Evolutionary conservation across 2,329 filamentous ascomycete species (phyloP), one percentile per base, ranked within the genome.

Genomic region (Fusarium newnesense): DNA sequence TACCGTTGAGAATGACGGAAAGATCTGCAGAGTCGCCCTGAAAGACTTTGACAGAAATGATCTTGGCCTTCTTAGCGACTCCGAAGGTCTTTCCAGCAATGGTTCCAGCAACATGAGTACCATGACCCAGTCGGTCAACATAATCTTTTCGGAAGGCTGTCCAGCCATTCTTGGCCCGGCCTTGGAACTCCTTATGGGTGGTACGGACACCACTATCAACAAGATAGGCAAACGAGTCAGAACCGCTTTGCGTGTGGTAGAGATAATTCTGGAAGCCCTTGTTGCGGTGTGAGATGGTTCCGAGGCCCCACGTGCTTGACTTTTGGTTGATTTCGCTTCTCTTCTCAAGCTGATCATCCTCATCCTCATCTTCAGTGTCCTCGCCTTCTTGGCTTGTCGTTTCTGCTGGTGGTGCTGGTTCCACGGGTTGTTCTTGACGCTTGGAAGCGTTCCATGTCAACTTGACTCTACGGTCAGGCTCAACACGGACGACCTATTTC

Each of bases 141-240:
- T 75, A 69, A 30, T 79, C 75, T 46, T 65, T 75, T 30, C 60
- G 64, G 58, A 74, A 81, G 16, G 74, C 77, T 30, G 75, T 78
- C 67, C 63, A 81, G 32, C 65, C 77, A 19, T 60, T 42, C 36
- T 53, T 81, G n/a, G 87, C 88, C 46, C 88, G 86, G 43, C 85
- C 86, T 75, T 85, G 82, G 72, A 88, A 90, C 78, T 89, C 85
- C 42, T 77, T 73, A 80, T 92, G 90, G 5, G 84, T 83, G 34
- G 81, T 81, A 44, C 82, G 82, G 74, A 92, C 88, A 75, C 90
- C 90, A 11, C 89, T 91, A 79, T 92, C 90, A 46, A 92, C 86
- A n/a, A 92, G 80, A 79, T 89, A 92, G 53, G 85, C 87, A 30
- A 87, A 91, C 71, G 88, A 88, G 37, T 85, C 85, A 58, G 61